phyloP scores from a whole-genome alignment of 148 eudicot species.

The Pouteria glomerata region DNA sequence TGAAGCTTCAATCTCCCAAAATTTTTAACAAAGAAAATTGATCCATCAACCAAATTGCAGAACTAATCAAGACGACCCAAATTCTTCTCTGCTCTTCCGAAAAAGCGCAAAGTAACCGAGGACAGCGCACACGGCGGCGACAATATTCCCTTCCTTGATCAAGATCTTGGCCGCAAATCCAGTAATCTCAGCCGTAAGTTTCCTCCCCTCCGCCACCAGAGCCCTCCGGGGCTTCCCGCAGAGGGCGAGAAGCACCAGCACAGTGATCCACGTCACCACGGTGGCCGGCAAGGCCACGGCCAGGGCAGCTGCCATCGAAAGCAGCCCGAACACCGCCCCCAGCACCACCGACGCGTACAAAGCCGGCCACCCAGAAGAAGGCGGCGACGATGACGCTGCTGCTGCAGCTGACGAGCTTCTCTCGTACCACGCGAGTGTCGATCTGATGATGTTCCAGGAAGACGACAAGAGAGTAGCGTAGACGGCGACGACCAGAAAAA shows the following conservation, averaged over 20 bases:
- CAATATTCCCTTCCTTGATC: conserved; percentile 71
- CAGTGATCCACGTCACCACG: conserved; percentile 55
- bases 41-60: neutral
- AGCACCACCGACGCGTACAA: conserved; percentile 51
- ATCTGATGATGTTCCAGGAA: conserved; percentile 43
- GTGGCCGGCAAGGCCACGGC: conserved; percentile 68
- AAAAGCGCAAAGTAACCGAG: conserved; percentile 61
- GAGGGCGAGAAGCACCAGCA: conserved; percentile 42
- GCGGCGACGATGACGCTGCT: neutral
- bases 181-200: conserved; percentile 52
- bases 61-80: neutral
- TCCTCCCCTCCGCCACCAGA: conserved; percentile 42
- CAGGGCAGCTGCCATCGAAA: conserved; percentile 64
- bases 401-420: conserved; percentile 16
- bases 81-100: conserved; percentile 16
- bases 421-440: conserved; percentile 40
- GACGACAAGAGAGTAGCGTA: conserved; percentile 34
- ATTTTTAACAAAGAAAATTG: too few species aligned
- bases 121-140: conserved; percentile 70
- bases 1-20: too few species aligned
- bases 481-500: conserved; percentile 24
- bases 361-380: conserved; percentile 39
- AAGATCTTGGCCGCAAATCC: conserved; percentile 45
- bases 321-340: conserved; percentile 60
- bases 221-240: conserved; percentile 30